Evolutionary conservation across 1,284 basidiomycete genomes (phyloP).

Genomic region (Leccinum solheimii): DNA sequence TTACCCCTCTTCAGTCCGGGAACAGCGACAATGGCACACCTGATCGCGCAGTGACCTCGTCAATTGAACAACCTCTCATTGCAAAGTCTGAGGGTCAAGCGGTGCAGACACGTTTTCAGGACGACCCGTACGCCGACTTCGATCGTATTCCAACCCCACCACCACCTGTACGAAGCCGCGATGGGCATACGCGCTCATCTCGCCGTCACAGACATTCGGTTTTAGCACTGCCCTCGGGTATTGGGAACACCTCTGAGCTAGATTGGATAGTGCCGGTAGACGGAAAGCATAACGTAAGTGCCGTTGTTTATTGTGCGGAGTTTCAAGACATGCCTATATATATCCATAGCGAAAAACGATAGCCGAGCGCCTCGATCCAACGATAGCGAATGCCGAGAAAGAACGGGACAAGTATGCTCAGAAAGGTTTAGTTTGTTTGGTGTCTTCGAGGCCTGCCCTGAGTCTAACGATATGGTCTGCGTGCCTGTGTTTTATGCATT

Average conservation of each 20-base stretch:
- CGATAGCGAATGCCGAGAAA: slow-evolving; percentile 40
- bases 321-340: background rate
- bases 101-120: background rate
- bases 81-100: slow-evolving; percentile 5
- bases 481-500: background rate
- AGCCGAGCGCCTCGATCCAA: slow-evolving; percentile 46
- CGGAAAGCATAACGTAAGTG: slow-evolving; percentile 22
- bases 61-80: slow-evolving; percentile 12
- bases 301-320: background rate
- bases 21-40: background rate
- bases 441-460: background rate
- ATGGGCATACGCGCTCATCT: slow-evolving; percentile 16
- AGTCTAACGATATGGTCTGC: slow-evolving; percentile 7
- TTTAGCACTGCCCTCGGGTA: background rate
- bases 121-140: slow-evolving; percentile 14
- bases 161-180: slow-evolving; percentile 14
- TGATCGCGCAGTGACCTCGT: slow-evolving; percentile 12
- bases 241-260: slow-evolving; percentile 14
- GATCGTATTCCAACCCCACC: slow-evolving; percentile 7
- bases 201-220: slow-evolving; percentile 5
- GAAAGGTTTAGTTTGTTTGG: slow-evolving; percentile 32
- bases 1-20: background rate
- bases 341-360: slow-evolving; percentile 35
- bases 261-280: slow-evolving; percentile 33
- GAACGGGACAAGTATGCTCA: slow-evolving; percentile 44